A percentile compares a stretch with the other conserved stretches of the same genome.
phyloP scores from a whole-genome alignment of 768 basidiomycete species.

The Paxillus rubicundulus region DNA sequence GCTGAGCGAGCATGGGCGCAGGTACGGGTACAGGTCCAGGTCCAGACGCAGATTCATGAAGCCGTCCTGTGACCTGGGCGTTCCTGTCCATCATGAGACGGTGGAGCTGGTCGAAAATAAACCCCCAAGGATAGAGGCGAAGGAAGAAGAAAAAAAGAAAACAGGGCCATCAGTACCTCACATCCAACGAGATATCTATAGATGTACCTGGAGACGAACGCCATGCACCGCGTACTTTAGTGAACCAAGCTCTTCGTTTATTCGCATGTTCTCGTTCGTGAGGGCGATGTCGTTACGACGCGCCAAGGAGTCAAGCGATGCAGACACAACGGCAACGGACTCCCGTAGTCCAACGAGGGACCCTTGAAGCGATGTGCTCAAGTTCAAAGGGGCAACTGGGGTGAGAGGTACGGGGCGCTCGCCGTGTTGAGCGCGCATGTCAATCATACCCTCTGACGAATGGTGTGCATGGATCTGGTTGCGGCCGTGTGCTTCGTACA shows the following conservation, averaged over 20 bases:
- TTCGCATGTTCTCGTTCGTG: constrained; percentile 66
- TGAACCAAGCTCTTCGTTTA: constrained; percentile 72
- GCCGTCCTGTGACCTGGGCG: constrained; percentile 51
- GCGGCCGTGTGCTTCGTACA: constrained; percentile 18
- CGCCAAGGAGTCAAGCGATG: constrained; percentile 58
- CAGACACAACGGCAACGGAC: constrained; percentile 57
- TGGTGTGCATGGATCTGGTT: constrained; percentile 12
- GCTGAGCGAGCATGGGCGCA: constrained; percentile 18
- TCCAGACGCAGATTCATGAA: constrained; percentile 22
- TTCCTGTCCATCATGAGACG: constrained; percentile 77
- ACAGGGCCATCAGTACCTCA: neutral
- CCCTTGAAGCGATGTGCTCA: constrained; percentile 62
- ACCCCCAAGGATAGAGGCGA: constrained; percentile 9
- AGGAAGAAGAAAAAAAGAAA: constrained; percentile 2
- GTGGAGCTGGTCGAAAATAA: constrained; percentile 46
- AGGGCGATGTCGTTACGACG: constrained; percentile 64
- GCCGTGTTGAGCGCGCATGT: constrained; percentile 20
- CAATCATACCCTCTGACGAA: constrained; percentile 17
- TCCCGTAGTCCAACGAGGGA: constrained; percentile 56
- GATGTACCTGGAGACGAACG: constrained; percentile 70
- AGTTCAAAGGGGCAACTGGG: constrained; percentile 58
- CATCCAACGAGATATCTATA: neutral
- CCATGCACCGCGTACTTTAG: constrained; percentile 71
- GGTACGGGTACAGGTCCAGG: constrained; percentile 21
- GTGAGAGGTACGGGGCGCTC: constrained; percentile 30